Conservation (phyloP, 2,329 filamentous ascomycete genomes). For the Neodidymelliopsis sp. region DNA sequence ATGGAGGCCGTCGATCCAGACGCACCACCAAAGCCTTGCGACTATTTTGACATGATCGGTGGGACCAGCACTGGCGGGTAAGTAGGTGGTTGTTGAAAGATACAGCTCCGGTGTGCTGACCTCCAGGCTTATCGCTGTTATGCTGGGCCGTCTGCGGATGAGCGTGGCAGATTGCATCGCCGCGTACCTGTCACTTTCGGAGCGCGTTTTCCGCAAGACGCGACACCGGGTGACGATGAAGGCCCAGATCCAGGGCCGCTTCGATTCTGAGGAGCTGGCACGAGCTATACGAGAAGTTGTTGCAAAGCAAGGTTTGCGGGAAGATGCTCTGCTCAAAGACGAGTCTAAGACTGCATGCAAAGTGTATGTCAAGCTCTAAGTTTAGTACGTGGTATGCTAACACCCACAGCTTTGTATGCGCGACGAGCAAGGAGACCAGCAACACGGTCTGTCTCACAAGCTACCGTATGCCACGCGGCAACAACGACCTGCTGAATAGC, state of each 20-base stretch:
- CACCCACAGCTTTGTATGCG: conserved; percentile 20
- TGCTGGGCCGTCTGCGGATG: conserved; percentile 18
- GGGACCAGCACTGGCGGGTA: conserved; percentile 11
- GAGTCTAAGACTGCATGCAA: conserved; percentile 6
- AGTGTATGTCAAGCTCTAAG: conserved; percentile 8
- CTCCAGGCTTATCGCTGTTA: conserved; percentile 17
- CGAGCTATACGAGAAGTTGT: conserved; percentile 22
- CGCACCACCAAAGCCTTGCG: conserved; percentile 15
- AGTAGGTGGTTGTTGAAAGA: not conserved
- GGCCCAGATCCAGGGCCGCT: conserved; percentile 25
- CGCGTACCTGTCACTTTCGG: conserved; percentile 14
- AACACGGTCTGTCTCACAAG: conserved; percentile 44
- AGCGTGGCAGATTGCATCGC: conserved; percentile 16
- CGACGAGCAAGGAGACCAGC: conserved; percentile 43
- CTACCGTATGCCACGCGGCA: conserved; percentile 38
- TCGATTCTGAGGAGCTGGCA: conserved; percentile 27
- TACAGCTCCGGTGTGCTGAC: not conserved
- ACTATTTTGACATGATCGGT: conserved; percentile 20
- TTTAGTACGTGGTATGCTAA: not conserved
- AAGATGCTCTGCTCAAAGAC: conserved; percentile 22
- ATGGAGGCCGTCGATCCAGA: conserved; percentile 17
- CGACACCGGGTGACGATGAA: conserved; percentile 19
- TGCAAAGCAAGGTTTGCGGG: conserved; percentile 17
- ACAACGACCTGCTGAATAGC: conserved; percentile 27
- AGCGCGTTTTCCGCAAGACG: conserved; percentile 23